Evolutionary conservation across 148 eudicot species (phyloP).

Genomic region (Fagopyrum esculentum): DNA sequence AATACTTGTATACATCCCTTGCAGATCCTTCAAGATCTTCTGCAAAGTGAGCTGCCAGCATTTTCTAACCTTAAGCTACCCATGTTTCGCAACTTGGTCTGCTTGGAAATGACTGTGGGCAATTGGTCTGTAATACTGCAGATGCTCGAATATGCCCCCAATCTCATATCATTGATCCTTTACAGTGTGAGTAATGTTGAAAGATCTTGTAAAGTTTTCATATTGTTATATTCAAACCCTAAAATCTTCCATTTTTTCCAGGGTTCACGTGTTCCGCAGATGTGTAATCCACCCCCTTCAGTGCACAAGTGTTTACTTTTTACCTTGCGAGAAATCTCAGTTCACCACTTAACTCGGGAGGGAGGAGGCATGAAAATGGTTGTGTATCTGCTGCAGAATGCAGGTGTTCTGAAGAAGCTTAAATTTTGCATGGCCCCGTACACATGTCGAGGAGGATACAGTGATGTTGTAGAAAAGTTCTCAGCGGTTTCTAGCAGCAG

Average conservation of each 20-base stretch:
- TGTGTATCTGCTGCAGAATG: constrained; percentile 30
- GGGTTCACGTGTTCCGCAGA: not conserved
- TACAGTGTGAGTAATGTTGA: constrained; percentile 12
- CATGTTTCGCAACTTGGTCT: constrained; percentile 34
- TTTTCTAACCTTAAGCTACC: constrained; percentile 15
- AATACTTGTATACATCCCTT: not conserved
- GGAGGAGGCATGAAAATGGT: constrained; percentile 22
- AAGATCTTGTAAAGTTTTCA: not conserved
- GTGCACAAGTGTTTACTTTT: constrained; percentile 7
- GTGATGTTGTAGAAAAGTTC: constrained; percentile 21
- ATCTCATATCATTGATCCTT: constrained; percentile 26
- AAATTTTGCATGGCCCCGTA: constrained; percentile 4
- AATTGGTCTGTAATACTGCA: constrained; percentile 2
- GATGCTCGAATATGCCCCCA: constrained; percentile 32
- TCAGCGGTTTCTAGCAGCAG: not conserved
- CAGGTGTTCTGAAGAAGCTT: constrained; percentile 9
- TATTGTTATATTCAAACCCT: not conserved
- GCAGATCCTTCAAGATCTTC: constrained; percentile 4
- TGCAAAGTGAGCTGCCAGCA: not conserved
- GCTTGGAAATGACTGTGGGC: constrained; percentile 30
- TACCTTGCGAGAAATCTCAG: constrained; percentile 7
- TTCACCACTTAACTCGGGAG: constrained; percentile 9
- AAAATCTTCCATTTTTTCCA: not conserved
- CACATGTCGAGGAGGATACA: not conserved
- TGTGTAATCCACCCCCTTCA: not conserved